Evolutionary conservation across 768 basidiomycete species (phyloP), one percentile per base, ranked within the genome.

Genomic region (Mrakia frigida): DNA sequence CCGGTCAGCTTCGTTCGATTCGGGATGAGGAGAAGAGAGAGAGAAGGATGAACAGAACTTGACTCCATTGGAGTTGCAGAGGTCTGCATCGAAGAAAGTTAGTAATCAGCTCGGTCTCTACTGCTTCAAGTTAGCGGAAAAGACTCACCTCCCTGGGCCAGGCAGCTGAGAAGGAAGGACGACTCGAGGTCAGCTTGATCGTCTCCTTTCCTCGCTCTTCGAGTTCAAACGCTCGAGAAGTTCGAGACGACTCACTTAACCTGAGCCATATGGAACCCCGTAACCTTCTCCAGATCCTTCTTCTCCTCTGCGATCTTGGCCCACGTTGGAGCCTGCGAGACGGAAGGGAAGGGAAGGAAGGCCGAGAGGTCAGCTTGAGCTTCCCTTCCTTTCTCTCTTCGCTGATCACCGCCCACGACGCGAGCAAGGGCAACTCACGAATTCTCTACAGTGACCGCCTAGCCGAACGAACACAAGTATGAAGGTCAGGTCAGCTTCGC

Each of bases 21-120:
- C 6, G 50, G 33, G 71, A 7, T n/a, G n/a, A n/a, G n/a, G 59
- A 3, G 4, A 18, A 11, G 43, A 3, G 71, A 59, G n/a, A 31
- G 6, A 35, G 52, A 35, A 23, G 28, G 21, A 53, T 83, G 76
- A 35, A 84, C 83, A 96, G 71, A 88, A 89, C 11, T 84, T 84
- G 77, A 97, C 84, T 23, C 85, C 84, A 74, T 94, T 89, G n/a
- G 86, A 85, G 67, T 85, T 84, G 83, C 94, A 96, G 6, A 97
- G 85, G 82, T 97, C 94, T 96, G 80, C 1, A 11, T 13, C 5
- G 13, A 25, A 16, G 59, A 73, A 52, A 31, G 4, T 18, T 60
- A 31, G 37, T 21, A 41, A 11, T 35, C 23, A 60, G 33, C n/a
- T 63, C 21, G 21, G 31, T 41, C 21, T 37, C 28, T 43, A n/a